These are phyloP conservation scores for Didymella lethalis DNA, from an alignment of 2,329 filamentous ascomycete genomes.

Conservation along the genomic window DNA sequence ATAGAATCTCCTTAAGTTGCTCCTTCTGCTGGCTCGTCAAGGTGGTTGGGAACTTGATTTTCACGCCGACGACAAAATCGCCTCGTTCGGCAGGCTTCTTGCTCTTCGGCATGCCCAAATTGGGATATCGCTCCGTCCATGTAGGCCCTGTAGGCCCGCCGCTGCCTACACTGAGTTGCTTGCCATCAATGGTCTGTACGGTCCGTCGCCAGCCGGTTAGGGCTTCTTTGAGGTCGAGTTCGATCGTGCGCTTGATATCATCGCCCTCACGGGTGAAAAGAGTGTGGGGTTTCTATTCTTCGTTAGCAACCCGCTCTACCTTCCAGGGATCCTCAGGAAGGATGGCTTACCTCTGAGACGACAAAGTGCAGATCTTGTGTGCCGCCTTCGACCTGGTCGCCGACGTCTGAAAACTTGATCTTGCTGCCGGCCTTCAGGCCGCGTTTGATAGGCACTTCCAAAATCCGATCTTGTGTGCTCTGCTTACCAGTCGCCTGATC, in stretches of 20 bases:
- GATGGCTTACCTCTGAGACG: slow-evolving; percentile 79
- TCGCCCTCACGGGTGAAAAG: slow-evolving; percentile 88
- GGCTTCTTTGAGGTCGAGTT: slow-evolving; percentile 89
- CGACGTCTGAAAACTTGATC: slow-evolving; percentile 98
- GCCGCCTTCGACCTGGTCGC: slow-evolving; percentile 95
- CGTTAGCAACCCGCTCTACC: slow-evolving; percentile 26
- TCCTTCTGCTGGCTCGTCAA: slow-evolving; percentile 82
- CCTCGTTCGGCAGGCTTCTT: slow-evolving; percentile 87
- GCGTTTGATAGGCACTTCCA: slow-evolving; percentile 95
- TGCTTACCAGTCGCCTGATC: slow-evolving; percentile 82
- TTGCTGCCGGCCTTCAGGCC: slow-evolving; percentile 97
- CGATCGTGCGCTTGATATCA: slow-evolving; percentile 79
- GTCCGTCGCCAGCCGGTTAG: slow-evolving; percentile 92
- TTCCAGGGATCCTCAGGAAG: neutral
- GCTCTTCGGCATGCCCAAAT: slow-evolving; percentile 91
- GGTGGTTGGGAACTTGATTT: slow-evolving; percentile 87
- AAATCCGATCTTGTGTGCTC: slow-evolving; percentile 83
- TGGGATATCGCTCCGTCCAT: slow-evolving; percentile 80
- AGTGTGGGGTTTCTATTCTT: slow-evolving; percentile 78
- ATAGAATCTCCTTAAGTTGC: slow-evolving; percentile 79
- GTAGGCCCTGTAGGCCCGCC: slow-evolving; percentile 85
- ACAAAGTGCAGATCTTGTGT: slow-evolving; percentile 96
- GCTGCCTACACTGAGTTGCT: slow-evolving; percentile 80
- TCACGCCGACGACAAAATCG: slow-evolving; percentile 87
- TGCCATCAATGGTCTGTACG: slow-evolving; percentile 92